Evolutionary conservation across 257 asterid genomes (phyloP), one percentile per base, ranked within the genome.

Genomic region (Penstemon davidsonii): DNA sequence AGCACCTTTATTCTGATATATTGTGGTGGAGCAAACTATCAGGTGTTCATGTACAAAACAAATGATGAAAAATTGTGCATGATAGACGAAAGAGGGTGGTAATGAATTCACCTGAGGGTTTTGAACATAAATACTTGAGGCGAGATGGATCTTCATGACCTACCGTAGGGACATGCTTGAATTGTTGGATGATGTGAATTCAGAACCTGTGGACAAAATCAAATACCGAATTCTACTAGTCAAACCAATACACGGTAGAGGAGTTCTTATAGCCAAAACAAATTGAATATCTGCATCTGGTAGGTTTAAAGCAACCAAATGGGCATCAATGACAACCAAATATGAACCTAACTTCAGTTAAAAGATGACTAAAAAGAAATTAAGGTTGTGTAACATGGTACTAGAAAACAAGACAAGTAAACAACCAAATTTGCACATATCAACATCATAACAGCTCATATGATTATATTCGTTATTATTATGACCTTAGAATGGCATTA

Each of bases 81-180:
- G 18, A 15, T 15, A 15, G 18, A 15, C 18, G 47, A 46, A 39
- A 46, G 11, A 13, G 43, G 43, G 3, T 60, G 12, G 25, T 60
- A 62, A 68, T n/a, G 25, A 18, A 18, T 78, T 67, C 78, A 90
- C 99, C 96, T 87, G 99, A 36, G 91, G 95, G 67, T 88, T 93
- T 3, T 96, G 95, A 79, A 81, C 85, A 57, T 88, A 93, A 66
- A 72, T 87, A 93, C 84, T 93, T 93, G 61, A 85, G 78, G 55
- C n/a, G 84, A 73, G 99, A 87, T 25, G 96, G 71, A 75, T 93
- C 99, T 69, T 93, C 97, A 77, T 83, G 97, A 61, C 97, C 96
- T 0, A 83, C 73, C 6, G 81, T 39, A 15, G 96, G 95, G 47
- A 87, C 85, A 57, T 91, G 86, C 87, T 93, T 93, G 79, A 83